Base-by-base conservation (phyloP, 352 stramenopile genomes). In the Phytophthora sp. region DNA sequence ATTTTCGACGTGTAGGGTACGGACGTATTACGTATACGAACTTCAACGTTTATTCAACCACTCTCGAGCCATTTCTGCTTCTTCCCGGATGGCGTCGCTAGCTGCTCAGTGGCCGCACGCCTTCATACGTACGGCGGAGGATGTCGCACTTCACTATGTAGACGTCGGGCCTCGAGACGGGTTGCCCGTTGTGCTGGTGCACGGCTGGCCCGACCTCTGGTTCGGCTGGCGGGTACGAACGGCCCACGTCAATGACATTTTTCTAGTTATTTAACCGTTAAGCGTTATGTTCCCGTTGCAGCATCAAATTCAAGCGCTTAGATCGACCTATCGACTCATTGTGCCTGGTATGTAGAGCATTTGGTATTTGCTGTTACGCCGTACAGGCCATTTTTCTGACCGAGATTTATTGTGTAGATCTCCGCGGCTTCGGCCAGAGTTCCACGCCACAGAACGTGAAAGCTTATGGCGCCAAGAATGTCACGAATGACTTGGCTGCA, bases 161-260 rank as follows among this genome's bases (percentile, higher is more conserved):
- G 76, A 87, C 26, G 80, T 80, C 7, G 80, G 80, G 3, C 80
- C 76, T 23, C 54, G 58, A 27, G 73, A 88, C 45, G 79, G 60
- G 36, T 45, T 84, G 57, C 74, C 80, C 0, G 55, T 91, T n/a
- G 78, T 91, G 57, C 66, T 91, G 41, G 76, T 91, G 46, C 82
- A 91, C 56, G 80, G 82, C n/a, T 89, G 78, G 74, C 82, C 82
- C 26, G 82, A 91, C 30, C 61, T 91, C 49, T 91, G 80, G 82
- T 91, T 86, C 41, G 82, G 78, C 1, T 89, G 82, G 80, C 74
- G 78, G 35, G 67, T 78, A 54, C 53, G 67, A 20, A 2, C 26
- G 45, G 2, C 38, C 7, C 3, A 20, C 44, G 35, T 11, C 4
- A 54, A 8, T 24, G 33, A 46, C 20, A 15, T 15, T 2, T 7